Conservation (phyloP, 2,329 filamentous ascomycete genomes). For the Leptoxyphium fumago region DNA sequence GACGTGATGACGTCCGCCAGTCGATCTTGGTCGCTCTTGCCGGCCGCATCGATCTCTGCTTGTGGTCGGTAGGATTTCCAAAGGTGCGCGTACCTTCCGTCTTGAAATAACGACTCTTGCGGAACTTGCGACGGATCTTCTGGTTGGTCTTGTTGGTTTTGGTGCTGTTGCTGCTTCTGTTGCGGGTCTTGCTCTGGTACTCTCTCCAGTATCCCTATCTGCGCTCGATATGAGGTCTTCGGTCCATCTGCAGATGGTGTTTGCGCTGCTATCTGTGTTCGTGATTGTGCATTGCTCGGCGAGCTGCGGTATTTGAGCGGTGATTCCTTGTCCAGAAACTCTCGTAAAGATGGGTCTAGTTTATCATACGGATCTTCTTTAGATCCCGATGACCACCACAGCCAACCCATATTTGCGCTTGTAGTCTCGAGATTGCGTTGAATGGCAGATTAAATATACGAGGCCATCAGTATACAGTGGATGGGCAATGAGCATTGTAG, state of each 20-base stretch:
- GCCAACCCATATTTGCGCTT: conserved; percentile 42
- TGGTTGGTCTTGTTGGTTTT: conserved; percentile 7
- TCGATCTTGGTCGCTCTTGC: conserved; percentile 64
- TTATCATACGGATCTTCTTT: conserved; percentile 52
- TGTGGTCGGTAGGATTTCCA: conserved; percentile 85
- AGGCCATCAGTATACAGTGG: too few species aligned
- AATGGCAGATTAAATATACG: too few species aligned
- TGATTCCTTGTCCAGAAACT: conserved; percentile 73
- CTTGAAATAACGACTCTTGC: conserved; percentile 45
- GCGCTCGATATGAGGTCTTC: conserved; percentile 16
- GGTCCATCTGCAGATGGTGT: conserved; percentile 12
- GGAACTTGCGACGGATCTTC: conserved; percentile 24
- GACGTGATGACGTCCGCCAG: conserved; percentile 65
- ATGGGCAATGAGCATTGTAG: too few species aligned
- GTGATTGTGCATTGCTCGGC: conserved; percentile 2
- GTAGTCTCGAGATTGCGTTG: too few species aligned
- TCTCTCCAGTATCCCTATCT: conserved; percentile 13
- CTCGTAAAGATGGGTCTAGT: conserved; percentile 68
- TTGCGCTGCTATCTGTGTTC: not conserved
- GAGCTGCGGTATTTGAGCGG: conserved; percentile 48
- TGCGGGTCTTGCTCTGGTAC: conserved; percentile 8
- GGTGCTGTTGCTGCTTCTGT: conserved; percentile 12
- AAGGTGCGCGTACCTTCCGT: conserved; percentile 67
- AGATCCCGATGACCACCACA: conserved; percentile 35
- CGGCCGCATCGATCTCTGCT: conserved; percentile 50